Evolutionary conservation across 768 basidiomycete genomes (phyloP).

Genomic region (Steccherinum ochraceum): DNA sequence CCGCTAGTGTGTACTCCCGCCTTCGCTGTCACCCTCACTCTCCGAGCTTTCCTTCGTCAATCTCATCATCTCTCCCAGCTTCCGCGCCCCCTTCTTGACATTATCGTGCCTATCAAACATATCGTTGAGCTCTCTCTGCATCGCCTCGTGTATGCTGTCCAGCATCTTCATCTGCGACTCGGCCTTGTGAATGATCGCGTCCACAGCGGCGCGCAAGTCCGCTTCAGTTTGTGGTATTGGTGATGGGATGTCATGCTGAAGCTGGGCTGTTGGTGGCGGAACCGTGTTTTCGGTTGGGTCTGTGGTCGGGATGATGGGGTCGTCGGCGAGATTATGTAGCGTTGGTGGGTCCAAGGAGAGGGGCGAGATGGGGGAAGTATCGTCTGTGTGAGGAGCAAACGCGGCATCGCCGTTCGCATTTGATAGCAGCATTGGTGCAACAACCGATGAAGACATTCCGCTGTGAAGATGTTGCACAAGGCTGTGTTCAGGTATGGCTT

Average conservation of each 20-base stretch:
- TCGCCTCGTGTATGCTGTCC: background rate
- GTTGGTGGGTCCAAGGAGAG: no score
- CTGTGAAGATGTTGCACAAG: no score
- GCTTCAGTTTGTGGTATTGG: background rate
- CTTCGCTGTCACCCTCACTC: no score
- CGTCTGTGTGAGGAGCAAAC: no score
- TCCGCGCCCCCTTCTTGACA: background rate
- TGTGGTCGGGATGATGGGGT: no score
- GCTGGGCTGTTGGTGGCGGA: background rate
- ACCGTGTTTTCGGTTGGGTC: background rate
- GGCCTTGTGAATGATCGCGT: background rate
- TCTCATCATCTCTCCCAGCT: background rate
- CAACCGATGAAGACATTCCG: no score
- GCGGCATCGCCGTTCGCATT: no score
- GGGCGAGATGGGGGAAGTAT: no score
- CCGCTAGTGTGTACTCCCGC: background rate
- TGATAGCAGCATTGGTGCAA: no score
- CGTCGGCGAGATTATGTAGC: no score
- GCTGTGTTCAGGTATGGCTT: no score
- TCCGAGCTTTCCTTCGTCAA: no score
- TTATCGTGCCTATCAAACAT: background rate
- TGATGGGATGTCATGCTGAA: background rate
- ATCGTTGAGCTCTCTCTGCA: background rate
- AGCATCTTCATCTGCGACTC: background rate
- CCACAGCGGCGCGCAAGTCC: background rate